Base-by-base conservation (phyloP, 371 early-diverging fungal genomes). In the Mortierella polycephala region DNA sequence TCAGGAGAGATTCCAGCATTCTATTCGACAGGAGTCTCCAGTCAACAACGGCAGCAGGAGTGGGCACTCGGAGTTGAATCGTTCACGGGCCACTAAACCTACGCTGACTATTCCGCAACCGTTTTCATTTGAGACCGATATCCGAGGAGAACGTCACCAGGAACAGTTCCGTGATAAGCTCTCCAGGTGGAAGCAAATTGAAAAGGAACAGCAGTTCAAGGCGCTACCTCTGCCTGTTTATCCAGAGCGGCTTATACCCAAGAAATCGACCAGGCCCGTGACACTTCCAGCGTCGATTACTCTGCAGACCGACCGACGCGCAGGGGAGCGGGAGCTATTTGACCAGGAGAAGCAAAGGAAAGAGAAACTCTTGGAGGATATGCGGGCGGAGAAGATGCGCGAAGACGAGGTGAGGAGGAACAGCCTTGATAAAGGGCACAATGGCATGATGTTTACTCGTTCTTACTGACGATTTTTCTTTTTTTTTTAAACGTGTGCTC, bases 381-480 rank as follows among this genome's bases (percentile, higher is more conserved):
- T 65, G 55, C 41, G 44, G 39, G 72, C 69, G 3, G 61, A 68
- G 14, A 69, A 72, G 60, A 72, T 69, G 2, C 72, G 73, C n/a
- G 79, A 77, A 39, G 73, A 72, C 40, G 79, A 77, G 69, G 75
- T 75, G 63, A 45, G 37, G 7, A 4, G 14, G 14, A 16, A n/a
- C 11, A n/a, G 45, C 14, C 7, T 21, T 23, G 14, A 52, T 9
- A 20, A 58, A 45, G 2, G 13, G 20, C 4, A 30, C 30, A 30
- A 30, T 30, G 4, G 2, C 30, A 30, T 30, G 30, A 30, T 30
- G 30, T 30, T 30, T 30, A 30, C 30, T 30, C 30, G 4, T 4
- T 30, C 30, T 30, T 30, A 30, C 30, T 30, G 30, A 30, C 30
- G 30, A 30, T 30, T 30, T 30, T 30, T 30, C 30, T 30, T 30